Conservation (phyloP, 2,329 filamentous ascomycete species). For the Cladosporium sp. region DNA sequence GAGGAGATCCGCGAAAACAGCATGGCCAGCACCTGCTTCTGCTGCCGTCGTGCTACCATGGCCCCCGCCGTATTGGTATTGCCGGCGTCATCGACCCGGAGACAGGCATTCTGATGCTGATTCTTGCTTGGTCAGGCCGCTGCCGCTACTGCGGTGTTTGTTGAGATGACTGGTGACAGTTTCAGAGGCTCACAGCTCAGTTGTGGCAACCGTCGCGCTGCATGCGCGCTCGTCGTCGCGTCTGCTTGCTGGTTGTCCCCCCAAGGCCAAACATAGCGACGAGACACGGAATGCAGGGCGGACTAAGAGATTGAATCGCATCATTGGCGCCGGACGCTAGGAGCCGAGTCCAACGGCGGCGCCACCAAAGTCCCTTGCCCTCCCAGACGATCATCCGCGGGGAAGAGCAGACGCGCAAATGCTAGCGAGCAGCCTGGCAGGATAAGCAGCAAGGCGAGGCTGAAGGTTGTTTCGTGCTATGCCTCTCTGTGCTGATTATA, state of each 20-base stretch:
- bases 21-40: slow-evolving; percentile 6
- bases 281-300: slow-evolving; percentile 20
- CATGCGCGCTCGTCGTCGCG: neutral
- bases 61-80: slow-evolving; percentile 18
- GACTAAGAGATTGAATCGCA: slow-evolving; percentile 19
- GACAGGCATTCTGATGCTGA: neutral
- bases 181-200: slow-evolving; percentile 1
- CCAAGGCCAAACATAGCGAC: slow-evolving; percentile 20
- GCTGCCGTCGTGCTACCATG: slow-evolving; percentile 1
- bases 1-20: slow-evolving; percentile 22
- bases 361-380: slow-evolving; percentile 13
- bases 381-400: slow-evolving; percentile 7
- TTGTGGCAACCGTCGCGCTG: slow-evolving; percentile 19
- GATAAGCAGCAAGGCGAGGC: slow-evolving; percentile 17
- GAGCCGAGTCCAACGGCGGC: slow-evolving; percentile 11
- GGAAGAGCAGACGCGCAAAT: slow-evolving; percentile 13
- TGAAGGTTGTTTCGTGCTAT: slow-evolving; percentile 18
- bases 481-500: slow-evolving; percentile 3
- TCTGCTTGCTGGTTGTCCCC: slow-evolving; percentile 9
- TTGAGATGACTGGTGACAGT: slow-evolving; percentile 18
- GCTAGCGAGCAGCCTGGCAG: slow-evolving; percentile 10
- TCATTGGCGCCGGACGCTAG: slow-evolving; percentile 16
- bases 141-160: slow-evolving; percentile 12
- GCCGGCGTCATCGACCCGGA: slow-evolving; percentile 21
- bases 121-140: neutral